Evolutionary conservation across 169 alveolate genomes (phyloP), one percentile per base, ranked within the genome.

Genomic region (Theileria orientalis): DNA sequence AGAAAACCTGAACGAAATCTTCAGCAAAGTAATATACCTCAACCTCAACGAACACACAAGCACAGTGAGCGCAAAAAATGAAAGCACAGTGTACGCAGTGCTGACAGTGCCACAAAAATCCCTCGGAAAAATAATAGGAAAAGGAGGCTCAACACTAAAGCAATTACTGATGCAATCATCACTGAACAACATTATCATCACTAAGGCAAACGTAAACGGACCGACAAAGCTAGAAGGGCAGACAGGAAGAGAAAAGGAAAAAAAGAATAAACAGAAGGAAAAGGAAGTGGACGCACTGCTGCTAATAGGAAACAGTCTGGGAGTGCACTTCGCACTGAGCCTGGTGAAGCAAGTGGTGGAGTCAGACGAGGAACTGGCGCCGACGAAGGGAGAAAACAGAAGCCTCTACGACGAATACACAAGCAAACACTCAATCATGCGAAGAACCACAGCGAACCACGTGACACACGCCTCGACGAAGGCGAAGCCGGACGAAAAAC

Each of bases 121-220:
- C 76, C 29, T 78, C 40, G 76, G 76, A 7, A 71, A 70, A 6
- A 66, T 78, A 33, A 78, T 78, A 27, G 86, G 86, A 1, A 78
- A 78, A 64, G 82, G 82, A 0, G 86, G 86, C 1, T 78, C 86
- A 11, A 78, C 80, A 0, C 30, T 78, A 14, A 73, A 77, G 42
- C 66, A 78, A 1, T 57, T 78, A 8, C 42, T 78, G 11, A 37
- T 41, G 29, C 33, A 47, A 49, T 49, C 86, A 14, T 72, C 76
- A 5, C 66, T 76, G 29, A 60, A 73, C 47, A 76, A 66, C 71
- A 67, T 76, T 46, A 56, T 76, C 32, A 76, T 76, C 29, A 35
- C 52, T 27, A 49, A 49, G 60, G 19, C 60, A 27, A 16, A 8
- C 21, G 25, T 21, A 49, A 16, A 11, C 0, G 35, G 19, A 27